Percentiles rank a stretch among this genome's conserved stretches.
These are phyloP conservation scores for Fusarium floridanum DNA, from an alignment of 2,329 filamentous ascomycete genomes.

Conservation along the genomic window DNA sequence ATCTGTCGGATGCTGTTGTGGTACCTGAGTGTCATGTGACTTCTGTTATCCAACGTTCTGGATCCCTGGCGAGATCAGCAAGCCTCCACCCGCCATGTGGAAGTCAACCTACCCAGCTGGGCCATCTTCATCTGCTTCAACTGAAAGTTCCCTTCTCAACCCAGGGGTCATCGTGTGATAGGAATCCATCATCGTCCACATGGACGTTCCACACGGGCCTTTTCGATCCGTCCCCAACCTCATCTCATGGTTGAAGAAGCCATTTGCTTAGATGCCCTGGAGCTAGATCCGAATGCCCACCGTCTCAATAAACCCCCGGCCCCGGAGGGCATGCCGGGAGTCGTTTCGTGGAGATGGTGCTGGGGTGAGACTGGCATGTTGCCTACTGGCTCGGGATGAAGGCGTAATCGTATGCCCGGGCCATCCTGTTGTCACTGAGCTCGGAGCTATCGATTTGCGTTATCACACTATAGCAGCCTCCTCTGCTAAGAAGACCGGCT, in stretches of 20 bases:
- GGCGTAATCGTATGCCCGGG: slow-evolving; percentile 35
- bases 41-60: slow-evolving; percentile 9
- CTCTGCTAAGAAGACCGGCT: slow-evolving; percentile 17
- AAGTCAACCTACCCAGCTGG: slow-evolving; percentile 18
- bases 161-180: slow-evolving; percentile 20
- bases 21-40: slow-evolving; percentile 39
- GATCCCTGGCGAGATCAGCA: slow-evolving; percentile 22
- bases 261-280: slow-evolving; percentile 16
- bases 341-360: slow-evolving; percentile 30
- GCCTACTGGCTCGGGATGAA: slow-evolving; percentile 20
- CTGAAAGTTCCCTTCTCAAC: slow-evolving; percentile 12
- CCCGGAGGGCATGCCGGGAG: slow-evolving; percentile 33
- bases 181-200: slow-evolving; percentile 17
- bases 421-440: slow-evolving; percentile 23
- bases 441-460: slow-evolving; percentile 30
- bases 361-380: slow-evolving; percentile 21
- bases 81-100: slow-evolving; percentile 34
- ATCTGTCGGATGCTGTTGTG: slow-evolving; percentile 19
- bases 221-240: slow-evolving; percentile 19
- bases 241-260: slow-evolving; percentile 5
- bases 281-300: slow-evolving; percentile 31
- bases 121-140: slow-evolving; percentile 7
- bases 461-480: slow-evolving; percentile 23
- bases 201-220: slow-evolving; percentile 21
- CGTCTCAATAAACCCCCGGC: slow-evolving; percentile 24